A percentile compares a stretch with the other conserved stretches of the same genome.
These are phyloP conservation scores for Zoysia japonica DNA, from an alignment of 176 grass and related monocot species.

Conservation along the genomic window DNA sequence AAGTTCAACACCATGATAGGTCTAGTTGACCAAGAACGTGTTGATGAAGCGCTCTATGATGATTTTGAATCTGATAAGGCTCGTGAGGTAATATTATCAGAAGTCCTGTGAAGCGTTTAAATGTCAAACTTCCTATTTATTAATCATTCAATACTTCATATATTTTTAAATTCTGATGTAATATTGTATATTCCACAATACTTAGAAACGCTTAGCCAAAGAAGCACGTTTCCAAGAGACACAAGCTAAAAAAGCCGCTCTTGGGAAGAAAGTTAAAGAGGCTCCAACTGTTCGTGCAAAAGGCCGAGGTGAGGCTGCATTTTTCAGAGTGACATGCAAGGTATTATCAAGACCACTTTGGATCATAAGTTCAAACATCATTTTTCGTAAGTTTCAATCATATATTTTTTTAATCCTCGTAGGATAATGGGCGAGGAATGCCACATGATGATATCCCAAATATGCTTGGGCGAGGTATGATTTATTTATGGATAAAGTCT, in stretches of 20 bases:
- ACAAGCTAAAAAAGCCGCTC: conserved; percentile 78
- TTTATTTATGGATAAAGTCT: not conserved
- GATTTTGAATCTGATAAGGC: conserved; percentile 95
- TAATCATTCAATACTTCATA: conserved; percentile 5
- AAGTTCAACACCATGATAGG: conserved; percentile 99
- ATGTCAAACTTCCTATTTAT: not conserved
- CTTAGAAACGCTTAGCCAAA: conserved; percentile 87
- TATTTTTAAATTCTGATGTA: conserved; percentile 28
- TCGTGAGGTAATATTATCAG: conserved; percentile 64
- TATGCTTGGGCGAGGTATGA: conserved; percentile 94
- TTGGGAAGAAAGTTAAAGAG: conserved; percentile 90
- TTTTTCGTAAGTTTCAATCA: conserved; percentile 3
- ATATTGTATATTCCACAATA: conserved; percentile 18
- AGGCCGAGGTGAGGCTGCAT: conserved; percentile 79
- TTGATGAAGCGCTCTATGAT: conserved; percentile 91
- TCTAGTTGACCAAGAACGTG: conserved; percentile 74
- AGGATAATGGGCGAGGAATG: conserved; percentile 99
- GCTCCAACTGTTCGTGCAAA: conserved; percentile 58
- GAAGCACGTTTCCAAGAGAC: conserved; percentile 89
- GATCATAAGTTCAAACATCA: conserved; percentile 16
- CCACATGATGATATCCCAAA: conserved; percentile 99
- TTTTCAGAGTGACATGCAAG: conserved; percentile 96
- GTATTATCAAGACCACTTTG: conserved; percentile 43
- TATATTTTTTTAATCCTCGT: conserved; percentile 8
- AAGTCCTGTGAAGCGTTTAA: not conserved